Evolutionary conservation across 176 grass and related monocot genomes (phyloP).

Genomic region (Luzula sylvatica): DNA sequence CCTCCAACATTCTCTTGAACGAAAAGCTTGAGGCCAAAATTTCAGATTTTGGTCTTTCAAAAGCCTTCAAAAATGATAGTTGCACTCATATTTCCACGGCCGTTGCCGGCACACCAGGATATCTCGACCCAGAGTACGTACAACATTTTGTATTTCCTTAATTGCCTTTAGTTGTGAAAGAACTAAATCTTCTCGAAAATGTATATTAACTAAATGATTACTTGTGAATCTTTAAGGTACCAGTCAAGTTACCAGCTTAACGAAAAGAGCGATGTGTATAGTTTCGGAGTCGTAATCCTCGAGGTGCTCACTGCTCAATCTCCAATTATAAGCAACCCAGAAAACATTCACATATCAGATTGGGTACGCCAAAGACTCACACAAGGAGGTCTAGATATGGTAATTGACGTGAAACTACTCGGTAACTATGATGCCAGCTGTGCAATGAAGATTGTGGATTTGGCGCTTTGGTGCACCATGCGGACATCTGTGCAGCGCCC

Average conservation of each 20-base stretch:
- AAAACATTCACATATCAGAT: background rate
- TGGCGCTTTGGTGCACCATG: no score
- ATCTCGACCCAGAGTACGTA: slow-evolving; percentile 45
- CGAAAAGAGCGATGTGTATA: slow-evolving; percentile 22
- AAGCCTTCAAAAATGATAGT: slow-evolving; percentile 2
- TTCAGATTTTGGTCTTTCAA: slow-evolving; percentile 53
- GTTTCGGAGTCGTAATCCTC: slow-evolving; percentile 22
- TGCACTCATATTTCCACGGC: slow-evolving; percentile 21
- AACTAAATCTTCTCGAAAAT: background rate
- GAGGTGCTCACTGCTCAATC: slow-evolving; percentile 17
- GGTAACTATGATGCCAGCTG: slow-evolving; percentile 8
- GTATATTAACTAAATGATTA: background rate
- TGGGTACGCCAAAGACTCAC: background rate
- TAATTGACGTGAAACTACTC: slow-evolving; percentile 12
- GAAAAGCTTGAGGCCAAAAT: slow-evolving; percentile 42
- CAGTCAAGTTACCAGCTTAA: background rate
- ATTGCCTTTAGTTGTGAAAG: background rate
- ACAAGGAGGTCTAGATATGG: background rate
- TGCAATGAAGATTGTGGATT: slow-evolving; percentile 13
- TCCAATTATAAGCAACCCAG: background rate
- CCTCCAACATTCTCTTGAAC: slow-evolving; percentile 38
- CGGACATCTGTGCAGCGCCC: no score
- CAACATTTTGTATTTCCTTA: background rate
- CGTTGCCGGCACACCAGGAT: slow-evolving; percentile 28
- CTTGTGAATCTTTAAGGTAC: slow-evolving; percentile 13